A percentile compares a stretch with the other conserved stretches of the same genome.
Evolutionary conservation across 2,329 filamentous ascomycete species (phyloP).

Genomic region (Trichophyton rubrum): DNA sequence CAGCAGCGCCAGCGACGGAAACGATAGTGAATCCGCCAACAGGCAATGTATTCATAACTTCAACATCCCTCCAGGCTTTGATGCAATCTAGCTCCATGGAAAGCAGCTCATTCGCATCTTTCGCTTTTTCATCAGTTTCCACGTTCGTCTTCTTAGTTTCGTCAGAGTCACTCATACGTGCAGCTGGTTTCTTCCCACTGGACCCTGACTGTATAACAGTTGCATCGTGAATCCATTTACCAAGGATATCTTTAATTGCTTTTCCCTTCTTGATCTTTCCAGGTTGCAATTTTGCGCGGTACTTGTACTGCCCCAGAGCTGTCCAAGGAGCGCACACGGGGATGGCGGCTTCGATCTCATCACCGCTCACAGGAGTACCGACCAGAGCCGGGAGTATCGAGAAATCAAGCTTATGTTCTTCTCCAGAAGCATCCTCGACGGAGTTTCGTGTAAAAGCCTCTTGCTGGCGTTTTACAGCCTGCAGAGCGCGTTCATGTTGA

Average conservation of each 20-base stretch:
- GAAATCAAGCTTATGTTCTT: conserved; percentile 38
- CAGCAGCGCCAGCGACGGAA: conserved; percentile 29
- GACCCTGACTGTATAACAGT: conserved; percentile 16
- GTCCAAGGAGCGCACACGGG: conserved; percentile 53
- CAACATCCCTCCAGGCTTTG: conserved; percentile 59
- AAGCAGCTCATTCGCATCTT: conserved; percentile 45
- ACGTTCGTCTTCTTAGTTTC: conserved; percentile 28
- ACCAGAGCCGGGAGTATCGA: conserved; percentile 55
- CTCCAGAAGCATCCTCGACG: conserved; percentile 38
- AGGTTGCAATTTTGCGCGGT: conserved; percentile 89
- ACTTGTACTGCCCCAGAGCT: conserved; percentile 61
- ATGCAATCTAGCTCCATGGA: conserved; percentile 76
- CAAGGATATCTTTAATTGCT: conserved; percentile 79
- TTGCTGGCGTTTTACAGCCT: conserved; percentile 49
- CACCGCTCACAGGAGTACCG: conserved; percentile 63
- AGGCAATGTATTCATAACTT: conserved; percentile 28
- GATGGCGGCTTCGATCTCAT: conserved; percentile 55
- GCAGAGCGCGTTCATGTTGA: conserved; percentile 67
- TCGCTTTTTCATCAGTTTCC: conserved; percentile 3
- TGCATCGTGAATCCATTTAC: conserved; percentile 60
- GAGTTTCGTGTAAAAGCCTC: conserved; percentile 54
- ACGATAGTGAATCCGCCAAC: conserved; percentile 26
- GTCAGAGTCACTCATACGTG: conserved; percentile 15
- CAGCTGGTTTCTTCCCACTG: conserved; percentile 26
- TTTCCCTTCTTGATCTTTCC: conserved; percentile 88